Conservation (phyloP, 768 basidiomycete genomes). For the Calocera cornea region DNA sequence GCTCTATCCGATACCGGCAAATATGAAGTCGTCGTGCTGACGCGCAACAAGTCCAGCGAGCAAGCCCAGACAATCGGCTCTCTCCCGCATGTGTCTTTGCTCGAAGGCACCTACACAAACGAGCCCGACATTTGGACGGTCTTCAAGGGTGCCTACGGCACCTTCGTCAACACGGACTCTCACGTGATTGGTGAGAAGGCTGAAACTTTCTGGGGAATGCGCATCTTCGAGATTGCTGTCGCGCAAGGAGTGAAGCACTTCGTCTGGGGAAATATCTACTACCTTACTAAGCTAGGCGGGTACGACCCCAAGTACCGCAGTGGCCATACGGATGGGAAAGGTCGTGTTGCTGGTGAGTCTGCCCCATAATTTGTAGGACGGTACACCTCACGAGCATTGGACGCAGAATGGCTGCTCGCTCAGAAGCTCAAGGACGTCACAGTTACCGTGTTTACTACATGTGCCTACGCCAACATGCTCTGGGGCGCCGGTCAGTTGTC, state of each 20-base stretch:
- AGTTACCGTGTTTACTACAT: background rate
- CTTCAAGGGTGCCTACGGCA: slow-evolving; percentile 26
- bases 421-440: background rate
- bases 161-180: slow-evolving; percentile 28
- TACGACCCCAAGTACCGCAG: slow-evolving; percentile 24
- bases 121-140: background rate
- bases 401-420: slow-evolving; percentile 14
- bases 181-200: slow-evolving; percentile 32
- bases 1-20: background rate
- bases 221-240: slow-evolving; percentile 30
- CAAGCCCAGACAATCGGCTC: background rate
- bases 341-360: slow-evolving; percentile 31
- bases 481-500: slow-evolving; percentile 26
- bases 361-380: slow-evolving; percentile 18
- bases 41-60: background rate
- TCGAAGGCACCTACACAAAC: slow-evolving; percentile 2
- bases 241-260: slow-evolving; percentile 28
- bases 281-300: slow-evolving; percentile 27
- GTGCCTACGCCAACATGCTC: background rate
- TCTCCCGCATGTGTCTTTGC: background rate
- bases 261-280: slow-evolving; percentile 33
- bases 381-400: background rate
- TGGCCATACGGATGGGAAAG: slow-evolving; percentile 33
- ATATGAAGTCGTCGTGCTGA: background rate
- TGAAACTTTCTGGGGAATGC: slow-evolving; percentile 30